Conservation (phyloP, 108 stramenopile species). For the Pseudonitzschia multiseries region DNA sequence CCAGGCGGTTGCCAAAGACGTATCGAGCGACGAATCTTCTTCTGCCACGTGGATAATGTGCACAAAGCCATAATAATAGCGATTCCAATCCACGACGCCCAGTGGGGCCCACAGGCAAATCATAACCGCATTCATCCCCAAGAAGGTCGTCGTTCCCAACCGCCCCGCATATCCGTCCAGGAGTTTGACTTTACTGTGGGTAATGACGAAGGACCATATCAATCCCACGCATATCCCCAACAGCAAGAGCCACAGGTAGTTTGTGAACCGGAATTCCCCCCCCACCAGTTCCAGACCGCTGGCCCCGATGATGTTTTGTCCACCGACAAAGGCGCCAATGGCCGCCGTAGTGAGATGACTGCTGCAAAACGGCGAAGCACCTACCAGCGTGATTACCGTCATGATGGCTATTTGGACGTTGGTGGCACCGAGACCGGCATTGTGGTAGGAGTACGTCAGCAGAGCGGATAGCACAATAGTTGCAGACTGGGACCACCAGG, state of each 20-base stretch:
- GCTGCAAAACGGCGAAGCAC: slow-evolving; percentile 33
- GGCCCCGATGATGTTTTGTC: slow-evolving; percentile 51
- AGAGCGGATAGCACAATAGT: slow-evolving; percentile 35
- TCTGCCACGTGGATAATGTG: slow-evolving; percentile 36
- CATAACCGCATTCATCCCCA: slow-evolving; percentile 53
- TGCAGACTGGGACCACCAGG: slow-evolving; percentile 37
- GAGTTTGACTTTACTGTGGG: slow-evolving; percentile 14
- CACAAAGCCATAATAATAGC: slow-evolving; percentile 49
- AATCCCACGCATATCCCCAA: slow-evolving; percentile 29
- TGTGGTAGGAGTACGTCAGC: slow-evolving; percentile 40
- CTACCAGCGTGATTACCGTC: slow-evolving; percentile 46
- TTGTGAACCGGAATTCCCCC: neutral
- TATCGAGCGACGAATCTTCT: slow-evolving; percentile 25
- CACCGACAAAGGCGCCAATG: slow-evolving; percentile 51
- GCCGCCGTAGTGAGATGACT: slow-evolving; percentile 38
- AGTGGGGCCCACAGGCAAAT: slow-evolving; percentile 28
- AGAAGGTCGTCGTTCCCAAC: slow-evolving; percentile 47
- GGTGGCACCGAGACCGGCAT: slow-evolving; percentile 14
- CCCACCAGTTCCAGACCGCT: neutral
- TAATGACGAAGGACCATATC: slow-evolving; percentile 34
- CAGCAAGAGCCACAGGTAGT: slow-evolving; percentile 42
- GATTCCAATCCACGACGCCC: slow-evolving; percentile 50
- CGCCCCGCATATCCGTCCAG: slow-evolving; percentile 46
- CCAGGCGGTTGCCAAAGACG: slow-evolving; percentile 25
- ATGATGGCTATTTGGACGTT: slow-evolving; percentile 54